These are phyloP conservation scores for Gnomoniopsis smithogilvyi DNA, from an alignment of 2,329 filamentous ascomycete genomes.

Conservation along the genomic window DNA sequence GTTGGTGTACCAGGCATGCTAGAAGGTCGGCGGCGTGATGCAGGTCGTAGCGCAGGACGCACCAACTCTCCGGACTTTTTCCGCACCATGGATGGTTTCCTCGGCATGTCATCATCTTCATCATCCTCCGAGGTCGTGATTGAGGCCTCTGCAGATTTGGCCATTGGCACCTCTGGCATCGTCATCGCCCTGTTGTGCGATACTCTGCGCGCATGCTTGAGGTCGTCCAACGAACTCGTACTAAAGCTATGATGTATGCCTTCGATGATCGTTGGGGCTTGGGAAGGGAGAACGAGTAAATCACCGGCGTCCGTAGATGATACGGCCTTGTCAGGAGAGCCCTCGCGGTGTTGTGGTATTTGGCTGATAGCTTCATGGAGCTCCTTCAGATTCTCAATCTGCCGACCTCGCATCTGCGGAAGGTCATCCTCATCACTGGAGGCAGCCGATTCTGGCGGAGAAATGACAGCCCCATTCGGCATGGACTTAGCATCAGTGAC, in stretches of 20 bases:
- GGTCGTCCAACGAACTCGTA: slow-evolving; percentile 40
- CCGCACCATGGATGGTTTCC: slow-evolving; percentile 87
- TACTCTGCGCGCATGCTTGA: slow-evolving; percentile 38
- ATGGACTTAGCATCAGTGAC: slow-evolving; percentile 69
- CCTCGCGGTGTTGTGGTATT: slow-evolving; percentile 64
- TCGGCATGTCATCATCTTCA: slow-evolving; percentile 51
- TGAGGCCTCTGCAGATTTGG: slow-evolving; percentile 47
- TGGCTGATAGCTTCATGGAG: slow-evolving; percentile 80
- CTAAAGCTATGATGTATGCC: slow-evolving; percentile 46
- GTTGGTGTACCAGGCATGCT: slow-evolving; percentile 98
- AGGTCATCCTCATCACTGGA: slow-evolving; percentile 80
- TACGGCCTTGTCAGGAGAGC: slow-evolving; percentile 45
- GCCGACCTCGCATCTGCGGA: slow-evolving; percentile 42
- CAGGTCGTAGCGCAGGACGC: slow-evolving; percentile 79
- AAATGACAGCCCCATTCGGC: slow-evolving; percentile 81
- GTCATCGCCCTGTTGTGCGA: slow-evolving; percentile 54
- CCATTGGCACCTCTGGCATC: slow-evolving; percentile 47
- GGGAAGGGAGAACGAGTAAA: slow-evolving; percentile 33
- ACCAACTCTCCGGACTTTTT: slow-evolving; percentile 99
- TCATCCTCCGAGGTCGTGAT: slow-evolving; percentile 59
- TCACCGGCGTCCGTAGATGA: slow-evolving; percentile 28
- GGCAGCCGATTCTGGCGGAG: slow-evolving; percentile 80
- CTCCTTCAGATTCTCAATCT: slow-evolving; percentile 56
- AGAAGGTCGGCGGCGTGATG: slow-evolving; percentile 78
- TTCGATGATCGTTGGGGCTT: slow-evolving; percentile 29